phyloP scores from a whole-genome alignment of 768 basidiomycete species.

The Coprinopsis strossmayeri region DNA sequence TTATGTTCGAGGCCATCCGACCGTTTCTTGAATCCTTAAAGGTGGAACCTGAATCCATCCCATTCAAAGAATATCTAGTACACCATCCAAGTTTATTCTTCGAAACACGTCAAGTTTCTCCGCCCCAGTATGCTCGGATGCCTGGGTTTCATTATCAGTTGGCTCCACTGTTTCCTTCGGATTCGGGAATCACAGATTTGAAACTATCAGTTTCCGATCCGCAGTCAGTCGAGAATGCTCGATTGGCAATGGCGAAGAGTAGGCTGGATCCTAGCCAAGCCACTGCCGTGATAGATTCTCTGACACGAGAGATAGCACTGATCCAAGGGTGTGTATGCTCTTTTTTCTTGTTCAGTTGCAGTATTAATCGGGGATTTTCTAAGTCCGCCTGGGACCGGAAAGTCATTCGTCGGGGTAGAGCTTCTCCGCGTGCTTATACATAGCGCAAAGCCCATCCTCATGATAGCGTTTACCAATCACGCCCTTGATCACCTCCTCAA shows the following conservation, averaged over 20 bases:
- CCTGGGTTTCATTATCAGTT: conserved; percentile 56
- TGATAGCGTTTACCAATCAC: conserved; percentile 70
- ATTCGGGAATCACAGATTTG: conserved; percentile 31
- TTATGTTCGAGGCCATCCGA: conserved; percentile 62
- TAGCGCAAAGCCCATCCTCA: conserved; percentile 24
- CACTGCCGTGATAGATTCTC: conserved; percentile 56
- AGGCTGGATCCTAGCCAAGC: conserved; percentile 66
- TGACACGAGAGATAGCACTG: conserved; percentile 54
- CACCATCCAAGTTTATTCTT: conserved; percentile 34
- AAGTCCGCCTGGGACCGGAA: conserved; percentile 77
- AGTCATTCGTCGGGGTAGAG: conserved; percentile 68
- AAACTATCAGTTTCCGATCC: conserved; percentile 34
- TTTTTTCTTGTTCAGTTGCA: neutral
- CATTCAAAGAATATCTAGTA: conserved; percentile 49
- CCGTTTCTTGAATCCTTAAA: conserved; percentile 63
- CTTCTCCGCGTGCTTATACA: conserved; percentile 58
- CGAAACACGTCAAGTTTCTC: conserved; percentile 27
- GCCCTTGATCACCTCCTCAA: conserved; percentile 69
- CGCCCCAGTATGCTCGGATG: conserved; percentile 47
- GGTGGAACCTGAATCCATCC: conserved; percentile 48
- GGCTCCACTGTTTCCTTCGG: conserved; percentile 40
- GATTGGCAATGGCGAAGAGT: conserved; percentile 41
- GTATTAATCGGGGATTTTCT: conserved; percentile 1
- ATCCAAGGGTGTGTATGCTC: conserved; percentile 56
- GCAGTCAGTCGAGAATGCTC: conserved; percentile 40